Evolutionary conservation across 2,329 filamentous ascomycete genomes (phyloP).

Genomic region (Talaromyces verruculosus): DNA sequence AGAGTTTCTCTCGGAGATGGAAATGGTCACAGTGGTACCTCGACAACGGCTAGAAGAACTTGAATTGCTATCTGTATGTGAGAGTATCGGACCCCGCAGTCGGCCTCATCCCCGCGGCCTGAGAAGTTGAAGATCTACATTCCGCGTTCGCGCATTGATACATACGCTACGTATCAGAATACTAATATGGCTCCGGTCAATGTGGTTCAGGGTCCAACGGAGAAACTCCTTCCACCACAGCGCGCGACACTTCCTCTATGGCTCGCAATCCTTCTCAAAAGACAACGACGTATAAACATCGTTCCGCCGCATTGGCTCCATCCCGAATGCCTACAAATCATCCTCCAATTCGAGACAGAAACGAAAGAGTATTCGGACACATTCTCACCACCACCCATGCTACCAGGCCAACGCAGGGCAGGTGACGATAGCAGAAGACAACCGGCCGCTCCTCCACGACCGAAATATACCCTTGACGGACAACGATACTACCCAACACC

Average conservation of each 20-base stretch:
- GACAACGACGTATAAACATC: constrained; percentile 90
- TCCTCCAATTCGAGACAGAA: constrained; percentile 79
- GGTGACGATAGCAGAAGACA: constrained; percentile 27
- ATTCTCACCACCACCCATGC: constrained; percentile 75
- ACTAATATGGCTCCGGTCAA: constrained; percentile 1
- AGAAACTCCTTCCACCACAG: constrained; percentile 75
- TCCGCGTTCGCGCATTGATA: constrained; percentile 12
- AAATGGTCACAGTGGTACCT: constrained; percentile 87
- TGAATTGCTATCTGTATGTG: constrained; percentile 76
- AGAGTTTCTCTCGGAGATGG: constrained; percentile 96
- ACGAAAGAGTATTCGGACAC: constrained; percentile 59
- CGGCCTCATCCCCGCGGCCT: constrained; percentile 9
- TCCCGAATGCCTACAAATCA: constrained; percentile 68
- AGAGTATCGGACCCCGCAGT: constrained; percentile 22
- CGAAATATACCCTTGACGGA: constrained; percentile 41
- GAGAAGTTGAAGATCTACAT: constrained; percentile 18
- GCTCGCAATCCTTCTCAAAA: constrained; percentile 92
- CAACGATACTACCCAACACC: constrained; percentile 54
- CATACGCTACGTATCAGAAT: neutral
- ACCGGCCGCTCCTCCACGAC: constrained; percentile 27
- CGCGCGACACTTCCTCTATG: constrained; percentile 80
- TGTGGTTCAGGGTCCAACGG: constrained; percentile 67
- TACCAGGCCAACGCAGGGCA: constrained; percentile 50
- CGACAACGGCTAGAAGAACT: constrained; percentile 86
- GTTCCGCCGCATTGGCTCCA: constrained; percentile 87